Percentiles rank a stretch among this genome's conserved stretches.
These are phyloP conservation scores for Rhazya stricta DNA, from an alignment of 257 asterid species.

Conservation along the genomic window DNA sequence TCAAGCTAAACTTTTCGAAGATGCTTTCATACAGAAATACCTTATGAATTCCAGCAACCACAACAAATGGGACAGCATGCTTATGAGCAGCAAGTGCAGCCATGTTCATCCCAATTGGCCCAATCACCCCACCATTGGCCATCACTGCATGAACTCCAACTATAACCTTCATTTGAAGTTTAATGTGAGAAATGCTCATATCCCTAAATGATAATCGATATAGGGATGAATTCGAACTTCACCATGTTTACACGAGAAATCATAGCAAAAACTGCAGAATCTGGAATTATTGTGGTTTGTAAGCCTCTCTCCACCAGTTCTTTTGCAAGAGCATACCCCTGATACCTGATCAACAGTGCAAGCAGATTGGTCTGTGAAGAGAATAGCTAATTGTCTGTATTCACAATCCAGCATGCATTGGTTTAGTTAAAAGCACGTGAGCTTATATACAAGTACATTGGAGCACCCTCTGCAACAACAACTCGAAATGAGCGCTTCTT, in stretches of 20 bases:
- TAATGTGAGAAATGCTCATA: slow-evolving; percentile 15
- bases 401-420: background rate
- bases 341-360: slow-evolving; percentile 43
- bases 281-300: slow-evolving; percentile 76
- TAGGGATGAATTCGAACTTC: slow-evolving; percentile 15
- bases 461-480: slow-evolving; percentile 90
- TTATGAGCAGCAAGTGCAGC: slow-evolving; percentile 81
- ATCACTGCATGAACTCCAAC: slow-evolving; percentile 91
- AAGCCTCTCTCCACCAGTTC: slow-evolving; percentile 68
- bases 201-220: background rate
- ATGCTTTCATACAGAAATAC: slow-evolving; percentile 24
- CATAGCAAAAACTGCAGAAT: slow-evolving; percentile 93
- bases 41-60: slow-evolving; percentile 92
- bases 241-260: slow-evolving; percentile 92
- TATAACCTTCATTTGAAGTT: slow-evolving; percentile 49
- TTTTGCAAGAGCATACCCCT: slow-evolving; percentile 82
- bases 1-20: background rate
- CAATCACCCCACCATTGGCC: slow-evolving; percentile 91
- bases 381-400: background rate
- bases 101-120: slow-evolving; percentile 86
- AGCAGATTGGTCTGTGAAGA: slow-evolving; percentile 11
- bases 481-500: slow-evolving; percentile 74
- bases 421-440: background rate
- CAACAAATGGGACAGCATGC: slow-evolving; percentile 88
- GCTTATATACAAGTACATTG: slow-evolving; percentile 39